Evolutionary conservation across 2,329 filamentous ascomycete genomes (phyloP), one percentile per base, ranked within the genome.

Genomic region (Talaromyces piceae): DNA sequence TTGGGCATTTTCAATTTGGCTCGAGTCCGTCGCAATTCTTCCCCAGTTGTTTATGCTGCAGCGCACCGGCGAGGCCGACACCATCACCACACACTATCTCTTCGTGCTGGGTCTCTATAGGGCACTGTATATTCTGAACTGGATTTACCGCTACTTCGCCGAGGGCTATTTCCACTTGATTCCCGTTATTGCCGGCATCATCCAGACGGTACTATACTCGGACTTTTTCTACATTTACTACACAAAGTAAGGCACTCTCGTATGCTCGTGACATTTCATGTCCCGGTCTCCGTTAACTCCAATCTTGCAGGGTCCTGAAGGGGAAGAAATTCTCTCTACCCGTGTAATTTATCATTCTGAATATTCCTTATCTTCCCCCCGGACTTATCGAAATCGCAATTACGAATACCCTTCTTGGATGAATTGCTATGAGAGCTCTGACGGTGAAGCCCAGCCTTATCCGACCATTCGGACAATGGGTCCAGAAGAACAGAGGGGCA

Each of bases 171-270:
- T 86, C 60, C 91, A 97, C 67, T 87, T 84, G 57, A 94, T 96
- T 59, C 86, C 91, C 18, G 86, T 96, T 47, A 66, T 93, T 56
- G 93, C 94, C 3, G 93, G 93, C 11, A 79, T 97, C 51, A 75
- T 97, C 57, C 93, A 98, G 77, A 98, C 93, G 0, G 74, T 98
- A 45, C 77, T 98, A 53, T 98, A 98, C 76, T 95, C 89, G 57
- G 93, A 98, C 75, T 98, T 98, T 77, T 98, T 98, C 81, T 98
- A 91, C 79, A 91, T 98, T 64, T 98, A 98, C 77, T 98, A 96
- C 75, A 95, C 86, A 54, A 97, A 96, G 83, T 85, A 67, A 69
- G 79, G 73, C n/a, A 23, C 41, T 41, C n/a, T 31, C n/a, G 3
- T 37, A 18, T 20, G 16, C 3, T 20, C 4, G 8, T 37, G 2